phyloP scores from a whole-genome alignment of 345 rosid species.

The Dimocarpus longan region DNA sequence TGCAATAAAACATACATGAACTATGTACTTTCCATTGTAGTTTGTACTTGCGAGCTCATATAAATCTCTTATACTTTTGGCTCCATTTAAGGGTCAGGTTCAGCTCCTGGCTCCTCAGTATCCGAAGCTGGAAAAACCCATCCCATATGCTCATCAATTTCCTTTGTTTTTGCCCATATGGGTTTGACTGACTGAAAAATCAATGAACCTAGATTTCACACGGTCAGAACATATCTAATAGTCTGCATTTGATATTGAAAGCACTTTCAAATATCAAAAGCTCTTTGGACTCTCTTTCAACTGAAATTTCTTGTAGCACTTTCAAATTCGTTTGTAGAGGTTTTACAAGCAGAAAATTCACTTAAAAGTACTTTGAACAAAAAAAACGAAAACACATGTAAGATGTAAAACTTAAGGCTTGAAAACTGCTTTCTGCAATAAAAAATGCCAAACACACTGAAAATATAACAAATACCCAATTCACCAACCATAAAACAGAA shows the following conservation, averaged over 20 bases:
- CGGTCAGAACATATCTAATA: not conserved
- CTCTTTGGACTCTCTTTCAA: too few relatives aligned
- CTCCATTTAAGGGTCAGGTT: slow-evolving; percentile 70
- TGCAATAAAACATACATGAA: slow-evolving; percentile 64
- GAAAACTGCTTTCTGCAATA: too few relatives aligned
- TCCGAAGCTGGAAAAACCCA: slow-evolving; percentile 78
- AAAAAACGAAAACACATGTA: not conserved
- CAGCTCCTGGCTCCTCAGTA: slow-evolving; percentile 76
- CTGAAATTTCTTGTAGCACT: not conserved
- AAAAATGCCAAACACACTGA: too few relatives aligned
- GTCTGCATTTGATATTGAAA: not conserved
- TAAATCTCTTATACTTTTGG: slow-evolving; percentile 71
- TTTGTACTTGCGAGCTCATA: slow-evolving; percentile 80
- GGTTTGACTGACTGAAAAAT: slow-evolving; percentile 72
- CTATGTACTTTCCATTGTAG: slow-evolving; percentile 77
- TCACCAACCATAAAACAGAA: too few relatives aligned
- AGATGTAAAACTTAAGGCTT: not conserved
- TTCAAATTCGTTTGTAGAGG: not conserved
- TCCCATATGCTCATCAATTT: slow-evolving; percentile 81
- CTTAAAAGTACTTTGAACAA: not conserved
- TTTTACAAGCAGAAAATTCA: not conserved
- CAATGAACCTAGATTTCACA: slow-evolving; percentile 13
- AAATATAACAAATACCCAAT: too few relatives aligned
- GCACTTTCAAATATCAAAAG: not conserved
- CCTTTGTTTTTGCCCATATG: slow-evolving; percentile 90